A percentile compares a stretch with the other conserved stretches of the same genome.
phyloP scores from a whole-genome alignment of 2,329 filamentous ascomycete species.

The Pseudogymnoascus sp. region DNA sequence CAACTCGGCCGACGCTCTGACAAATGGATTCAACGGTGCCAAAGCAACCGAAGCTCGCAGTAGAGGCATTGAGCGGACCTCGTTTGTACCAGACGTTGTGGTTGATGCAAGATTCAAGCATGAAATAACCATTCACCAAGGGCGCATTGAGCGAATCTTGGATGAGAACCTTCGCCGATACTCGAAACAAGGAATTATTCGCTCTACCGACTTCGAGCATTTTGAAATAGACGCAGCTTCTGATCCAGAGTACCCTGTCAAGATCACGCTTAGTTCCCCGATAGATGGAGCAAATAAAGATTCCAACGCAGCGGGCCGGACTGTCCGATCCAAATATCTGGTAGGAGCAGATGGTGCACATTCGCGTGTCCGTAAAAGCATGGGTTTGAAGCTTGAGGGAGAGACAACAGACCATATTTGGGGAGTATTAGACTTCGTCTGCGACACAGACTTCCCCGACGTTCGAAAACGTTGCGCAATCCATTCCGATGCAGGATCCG shows the following conservation, averaged over 20 bases:
- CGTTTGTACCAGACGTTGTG: constrained; percentile 56
- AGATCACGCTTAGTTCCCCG: constrained; percentile 50
- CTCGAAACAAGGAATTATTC: constrained; percentile 38
- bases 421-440: constrained; percentile 44
- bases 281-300: constrained; percentile 50
- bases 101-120: constrained; percentile 55
- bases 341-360: constrained; percentile 63
- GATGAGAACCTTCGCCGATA: constrained; percentile 43
- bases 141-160: constrained; percentile 61
- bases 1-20: too few relatives aligned
- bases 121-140: constrained; percentile 64
- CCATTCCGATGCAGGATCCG: constrained; percentile 47
- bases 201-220: constrained; percentile 42
- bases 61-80: constrained; percentile 49
- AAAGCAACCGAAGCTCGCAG: too few relatives aligned
- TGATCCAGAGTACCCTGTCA: constrained; percentile 42
- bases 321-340: constrained; percentile 52
- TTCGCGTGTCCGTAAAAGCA: constrained; percentile 53
- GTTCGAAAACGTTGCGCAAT: constrained; percentile 53
- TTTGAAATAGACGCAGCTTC: constrained; percentile 30
- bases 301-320: constrained; percentile 36
- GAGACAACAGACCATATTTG: constrained; percentile 34
- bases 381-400: constrained; percentile 46
- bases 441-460: constrained; percentile 51
- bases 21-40: constrained; percentile 50